Evolutionary conservation across 257 asterid genomes (phyloP).

Genomic region (Nicotiana benthamiana): DNA sequence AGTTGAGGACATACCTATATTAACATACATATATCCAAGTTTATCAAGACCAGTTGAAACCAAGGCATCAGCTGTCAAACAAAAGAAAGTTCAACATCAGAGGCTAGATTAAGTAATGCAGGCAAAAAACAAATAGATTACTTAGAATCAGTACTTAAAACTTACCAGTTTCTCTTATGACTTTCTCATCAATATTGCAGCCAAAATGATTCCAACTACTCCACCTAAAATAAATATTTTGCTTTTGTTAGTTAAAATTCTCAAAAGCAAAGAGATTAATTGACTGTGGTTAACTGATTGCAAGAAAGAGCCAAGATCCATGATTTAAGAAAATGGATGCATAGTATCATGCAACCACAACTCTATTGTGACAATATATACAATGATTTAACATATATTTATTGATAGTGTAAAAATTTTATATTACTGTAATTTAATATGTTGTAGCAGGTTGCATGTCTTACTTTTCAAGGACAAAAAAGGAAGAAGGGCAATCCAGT

Average conservation of each 20-base stretch:
- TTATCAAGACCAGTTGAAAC: conserved; percentile 84
- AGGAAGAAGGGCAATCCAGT: too few species aligned
- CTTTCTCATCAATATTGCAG: conserved; percentile 56
- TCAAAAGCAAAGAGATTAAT: not conserved
- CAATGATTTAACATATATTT: not conserved
- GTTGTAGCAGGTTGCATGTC: too few species aligned
- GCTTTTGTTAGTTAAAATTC: not conserved
- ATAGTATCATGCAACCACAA: too few species aligned
- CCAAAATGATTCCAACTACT: conserved; percentile 83
- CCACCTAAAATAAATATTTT: conserved; percentile 42
- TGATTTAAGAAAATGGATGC: not conserved
- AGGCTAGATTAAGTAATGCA: not conserved
- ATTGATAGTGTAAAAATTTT: too few species aligned
- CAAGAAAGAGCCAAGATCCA: not conserved
- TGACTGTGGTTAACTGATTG: not conserved
- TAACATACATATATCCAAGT: conserved; percentile 73
- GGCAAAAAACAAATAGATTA: not conserved
- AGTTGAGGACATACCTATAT: conserved; percentile 45
- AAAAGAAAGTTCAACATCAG: not conserved
- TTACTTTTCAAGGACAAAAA: too few species aligned
- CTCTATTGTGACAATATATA: not conserved
- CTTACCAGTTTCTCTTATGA: conserved; percentile 67
- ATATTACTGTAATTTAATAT: too few species aligned
- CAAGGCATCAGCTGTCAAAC: conserved; percentile 72
- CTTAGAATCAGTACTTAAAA: not conserved